Evolutionary conservation across 257 asterid genomes (phyloP).

Genomic region (Schizonepeta tenuifolia): DNA sequence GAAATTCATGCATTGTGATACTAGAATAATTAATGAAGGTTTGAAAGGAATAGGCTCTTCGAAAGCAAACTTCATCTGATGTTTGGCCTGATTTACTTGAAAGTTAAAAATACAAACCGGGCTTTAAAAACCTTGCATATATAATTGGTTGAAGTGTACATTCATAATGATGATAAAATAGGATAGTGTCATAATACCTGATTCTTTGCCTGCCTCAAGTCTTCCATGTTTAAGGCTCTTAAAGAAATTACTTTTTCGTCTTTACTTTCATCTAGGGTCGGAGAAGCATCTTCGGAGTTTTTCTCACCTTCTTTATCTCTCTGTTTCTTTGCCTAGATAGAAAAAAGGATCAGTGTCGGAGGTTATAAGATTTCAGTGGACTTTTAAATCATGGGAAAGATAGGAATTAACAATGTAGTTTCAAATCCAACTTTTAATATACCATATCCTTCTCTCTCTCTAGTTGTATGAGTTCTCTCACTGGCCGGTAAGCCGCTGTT

Average conservation of each 20-base stretch:
- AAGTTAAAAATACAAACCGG: no score
- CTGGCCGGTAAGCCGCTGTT: conserved; percentile 94
- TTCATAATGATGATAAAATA: not conserved
- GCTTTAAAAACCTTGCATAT: not conserved
- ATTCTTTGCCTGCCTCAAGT: conserved; percentile 87
- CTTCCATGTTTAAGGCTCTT: conserved; percentile 90
- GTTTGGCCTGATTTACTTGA: no score
- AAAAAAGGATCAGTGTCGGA: conserved; percentile 14
- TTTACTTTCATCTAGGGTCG: conserved; percentile 47
- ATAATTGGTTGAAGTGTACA: not conserved
- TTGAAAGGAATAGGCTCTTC: no score
- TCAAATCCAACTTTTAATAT: conserved; percentile 35
- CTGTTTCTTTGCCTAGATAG: conserved; percentile 59
- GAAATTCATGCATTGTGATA: not conserved
- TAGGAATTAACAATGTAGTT: not conserved
- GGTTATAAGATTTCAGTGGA: not conserved
- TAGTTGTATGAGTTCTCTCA: conserved; percentile 80
- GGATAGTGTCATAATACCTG: conserved; percentile 52
- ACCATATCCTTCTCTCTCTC: conserved; percentile 79
- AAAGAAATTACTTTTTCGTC: conserved; percentile 65
- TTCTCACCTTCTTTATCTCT: conserved; percentile 49
- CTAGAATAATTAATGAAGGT: not conserved
- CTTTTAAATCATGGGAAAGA: not conserved
- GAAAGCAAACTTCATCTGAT: no score
- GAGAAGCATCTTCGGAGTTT: conserved; percentile 51